Conservation (phyloP, 768 basidiomycete genomes). For the Lactifluus subvellereus region DNA sequence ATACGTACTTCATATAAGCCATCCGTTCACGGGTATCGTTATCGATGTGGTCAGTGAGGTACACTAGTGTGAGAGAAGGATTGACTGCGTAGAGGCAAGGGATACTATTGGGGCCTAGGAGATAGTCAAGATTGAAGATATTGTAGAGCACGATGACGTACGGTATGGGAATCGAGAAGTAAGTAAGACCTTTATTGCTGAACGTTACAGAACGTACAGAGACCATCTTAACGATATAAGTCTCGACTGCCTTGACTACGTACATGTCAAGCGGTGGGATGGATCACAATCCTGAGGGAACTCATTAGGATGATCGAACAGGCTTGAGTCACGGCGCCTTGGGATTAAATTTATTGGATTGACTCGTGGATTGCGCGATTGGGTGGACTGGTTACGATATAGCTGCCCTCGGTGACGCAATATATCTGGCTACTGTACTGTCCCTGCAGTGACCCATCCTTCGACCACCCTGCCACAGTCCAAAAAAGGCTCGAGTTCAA, state of each 20-base stretch:
- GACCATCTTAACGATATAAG: slow-evolving; percentile 86
- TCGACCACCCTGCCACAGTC: too few species aligned
- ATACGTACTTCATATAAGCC: slow-evolving; percentile 96
- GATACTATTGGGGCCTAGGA: slow-evolving; percentile 92
- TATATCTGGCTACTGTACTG: too few species aligned
- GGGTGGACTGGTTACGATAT: too few species aligned
- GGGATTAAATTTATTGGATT: too few species aligned
- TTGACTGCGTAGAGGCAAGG: slow-evolving; percentile 89
- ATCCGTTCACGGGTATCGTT: slow-evolving; percentile 87
- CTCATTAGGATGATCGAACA: too few species aligned
- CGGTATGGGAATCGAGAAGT: slow-evolving; percentile 94
- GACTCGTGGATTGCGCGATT: too few species aligned
- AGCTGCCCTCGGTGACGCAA: too few species aligned
- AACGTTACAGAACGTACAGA: slow-evolving; percentile 74
- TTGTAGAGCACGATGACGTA: slow-evolving; percentile 34
- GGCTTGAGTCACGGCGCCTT: too few species aligned
- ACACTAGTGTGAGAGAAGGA: slow-evolving; percentile 88
- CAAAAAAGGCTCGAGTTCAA: too few species aligned
- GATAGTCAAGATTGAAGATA: not conserved
- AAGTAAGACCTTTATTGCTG: slow-evolving; percentile 92
- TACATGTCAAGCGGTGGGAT: slow-evolving; percentile 55
- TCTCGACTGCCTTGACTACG: slow-evolving; percentile 90
- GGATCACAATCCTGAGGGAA: too few species aligned
- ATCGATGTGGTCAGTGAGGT: slow-evolving; percentile 96
- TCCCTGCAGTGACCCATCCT: too few species aligned